Base-by-base conservation (phyloP, 352 stramenopile genomes). In the Phytopythium litorale region DNA sequence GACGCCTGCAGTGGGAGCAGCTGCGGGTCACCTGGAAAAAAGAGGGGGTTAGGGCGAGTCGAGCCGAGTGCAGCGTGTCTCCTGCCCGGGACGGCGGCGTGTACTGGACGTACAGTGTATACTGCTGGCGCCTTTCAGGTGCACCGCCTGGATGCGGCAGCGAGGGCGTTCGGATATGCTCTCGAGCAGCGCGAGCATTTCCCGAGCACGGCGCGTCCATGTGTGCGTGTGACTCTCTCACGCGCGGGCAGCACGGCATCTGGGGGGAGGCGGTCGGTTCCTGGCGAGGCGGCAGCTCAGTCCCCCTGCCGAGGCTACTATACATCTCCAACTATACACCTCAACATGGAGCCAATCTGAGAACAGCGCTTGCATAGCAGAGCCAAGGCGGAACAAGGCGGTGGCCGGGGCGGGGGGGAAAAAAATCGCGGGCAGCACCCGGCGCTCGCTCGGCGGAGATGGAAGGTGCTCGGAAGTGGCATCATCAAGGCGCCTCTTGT, bases 381-480 rank as follows among this genome's bases (percentile, higher is more conserved):
- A 49, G 25, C 19, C 42, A 49, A 49, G 42, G n/a, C 42, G 42
- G 42, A 49, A 23, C 42, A 49, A 45, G n/a, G 16, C 7, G 40
- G 16, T 45, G 40, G 16, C 11, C n/a, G 42, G 3, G n/a, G 28
- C 4, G 6, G 38, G 38, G 11, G 19, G 5, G 15, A 49, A 49
- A 49, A 49, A 49, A 49, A 49, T 49, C 42, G 42, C 42, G 42
- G 42, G 42, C 42, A 49, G 42, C 42, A 49, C 42, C 19, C 42
- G 7, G 9, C 35, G 35, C 3, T 15, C 35, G 35, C 35, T 40
- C 4, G 35, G 8, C 35, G 35, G 35, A 25, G 42, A 49, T 49
- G 42, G 42, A 49, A 49, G 42, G 6, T 18, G 9, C 42, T 13
- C 42, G 19, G 18, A 49, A 49, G 42, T 49, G 42, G 42, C 42